Evolutionary conservation across 805 yeast genomes (phyloP).

Genomic region (Kuraishia cidri): DNA sequence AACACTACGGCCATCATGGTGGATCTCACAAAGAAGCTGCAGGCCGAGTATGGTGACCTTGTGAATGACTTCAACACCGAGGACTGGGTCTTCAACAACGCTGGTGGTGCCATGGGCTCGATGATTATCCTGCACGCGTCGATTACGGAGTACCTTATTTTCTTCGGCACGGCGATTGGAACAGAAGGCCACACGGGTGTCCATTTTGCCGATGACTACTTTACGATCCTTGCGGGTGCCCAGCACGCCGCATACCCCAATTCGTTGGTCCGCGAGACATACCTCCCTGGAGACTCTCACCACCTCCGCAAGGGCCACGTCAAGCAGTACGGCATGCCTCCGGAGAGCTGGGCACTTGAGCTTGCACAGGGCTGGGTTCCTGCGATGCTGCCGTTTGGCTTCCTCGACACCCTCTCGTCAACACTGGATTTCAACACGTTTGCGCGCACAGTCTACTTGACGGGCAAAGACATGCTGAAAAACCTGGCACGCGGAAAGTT

Average conservation of each 20-base stretch:
- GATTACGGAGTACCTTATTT: constrained; percentile 81
- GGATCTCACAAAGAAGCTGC: constrained; percentile 50
- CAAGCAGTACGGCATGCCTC: constrained; percentile 83
- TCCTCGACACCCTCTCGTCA: constrained; percentile 68
- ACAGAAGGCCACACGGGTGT: constrained; percentile 96
- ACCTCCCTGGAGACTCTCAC: constrained; percentile 81
- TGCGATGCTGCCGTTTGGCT: constrained; percentile 94
- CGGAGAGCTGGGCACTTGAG: constrained; percentile 82
- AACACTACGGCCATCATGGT: constrained; percentile 55
- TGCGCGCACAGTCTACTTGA: constrained; percentile 57
- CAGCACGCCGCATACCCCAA: constrained; percentile 67
- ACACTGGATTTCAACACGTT: constrained; percentile 75
- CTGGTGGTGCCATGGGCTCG: constrained; percentile 98
- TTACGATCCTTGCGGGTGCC: constrained; percentile 78
- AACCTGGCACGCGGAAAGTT: constrained; percentile 68
- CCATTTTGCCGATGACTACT: constrained; percentile 96
- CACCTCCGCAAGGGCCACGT: constrained; percentile 63
- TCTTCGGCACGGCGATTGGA: constrained; percentile 90
- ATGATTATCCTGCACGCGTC: constrained; percentile 96
- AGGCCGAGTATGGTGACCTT: constrained; percentile 60
- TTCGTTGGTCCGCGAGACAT: constrained; percentile 58
- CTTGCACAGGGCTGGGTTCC: constrained; percentile 99
- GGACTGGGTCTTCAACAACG: constrained; percentile 95
- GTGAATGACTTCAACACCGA: constrained; percentile 66
- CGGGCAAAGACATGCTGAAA: constrained; percentile 70